Evolutionary conservation across 2,329 filamentous ascomycete genomes (phyloP).

Genomic region (Teratosphaeria zuluensis): DNA sequence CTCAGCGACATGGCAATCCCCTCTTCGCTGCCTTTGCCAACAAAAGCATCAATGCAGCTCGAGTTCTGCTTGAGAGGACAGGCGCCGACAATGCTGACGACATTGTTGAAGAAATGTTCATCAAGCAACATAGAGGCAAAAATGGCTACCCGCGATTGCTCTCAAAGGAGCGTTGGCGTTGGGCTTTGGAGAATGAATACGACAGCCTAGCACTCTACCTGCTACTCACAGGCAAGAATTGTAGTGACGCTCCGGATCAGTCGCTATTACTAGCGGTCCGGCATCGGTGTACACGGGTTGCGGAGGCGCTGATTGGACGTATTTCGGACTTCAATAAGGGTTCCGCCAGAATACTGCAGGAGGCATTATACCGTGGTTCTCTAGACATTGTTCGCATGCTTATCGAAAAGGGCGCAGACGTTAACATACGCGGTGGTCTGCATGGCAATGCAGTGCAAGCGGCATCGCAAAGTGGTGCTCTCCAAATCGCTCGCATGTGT

Average conservation of each 20-base stretch:
- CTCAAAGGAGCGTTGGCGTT: too few relatives aligned
- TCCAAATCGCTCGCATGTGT: too few relatives aligned
- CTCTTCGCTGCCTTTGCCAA: conserved; percentile 9
- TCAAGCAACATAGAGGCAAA: too few relatives aligned
- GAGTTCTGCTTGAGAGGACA: neutral
- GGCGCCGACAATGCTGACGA: too few relatives aligned
- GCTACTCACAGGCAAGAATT: too few relatives aligned
- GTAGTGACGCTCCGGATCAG: too few relatives aligned
- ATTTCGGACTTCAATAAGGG: conserved; percentile 3
- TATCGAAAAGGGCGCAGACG: conserved; percentile 8
- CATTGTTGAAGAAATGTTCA: too few relatives aligned
- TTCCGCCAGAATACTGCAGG: too few relatives aligned
- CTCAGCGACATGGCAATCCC: conserved; percentile 4
- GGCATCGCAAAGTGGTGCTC: conserved; percentile 1
- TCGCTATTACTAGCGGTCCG: too few relatives aligned
- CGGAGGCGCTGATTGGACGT: conserved; percentile 10
- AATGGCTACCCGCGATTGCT: too few relatives aligned
- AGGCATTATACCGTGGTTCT: neutral
- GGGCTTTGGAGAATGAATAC: too few relatives aligned
- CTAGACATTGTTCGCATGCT: conserved; percentile 6
- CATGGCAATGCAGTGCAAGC: conserved; percentile 7
- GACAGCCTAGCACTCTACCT: too few relatives aligned
- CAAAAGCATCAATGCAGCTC: neutral
- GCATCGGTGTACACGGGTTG: neutral
- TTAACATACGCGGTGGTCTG: conserved; percentile 1